Percentiles rank a stretch among this genome's conserved stretches.
phyloP scores from a whole-genome alignment of 345 rosid species.

The Barbarea vulgaris region DNA sequence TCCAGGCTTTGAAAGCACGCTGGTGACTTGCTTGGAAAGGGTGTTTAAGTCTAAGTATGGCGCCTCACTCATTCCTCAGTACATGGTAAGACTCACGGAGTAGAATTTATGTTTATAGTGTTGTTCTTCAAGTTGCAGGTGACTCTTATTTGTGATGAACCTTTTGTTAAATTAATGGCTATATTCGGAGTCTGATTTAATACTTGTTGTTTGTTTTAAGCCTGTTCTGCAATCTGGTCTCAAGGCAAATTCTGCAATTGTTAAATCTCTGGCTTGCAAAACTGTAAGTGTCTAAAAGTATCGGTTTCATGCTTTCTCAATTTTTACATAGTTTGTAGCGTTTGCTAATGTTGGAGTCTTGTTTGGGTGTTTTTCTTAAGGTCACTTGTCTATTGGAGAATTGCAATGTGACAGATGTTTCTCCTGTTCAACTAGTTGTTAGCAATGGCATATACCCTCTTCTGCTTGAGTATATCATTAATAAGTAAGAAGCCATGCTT shows the following conservation, averaged over 20 bases:
- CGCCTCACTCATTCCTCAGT: conserved; percentile 72
- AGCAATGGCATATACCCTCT: conserved; percentile 69
- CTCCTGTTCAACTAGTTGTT: conserved; percentile 55
- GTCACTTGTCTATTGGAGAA: conserved; percentile 66
- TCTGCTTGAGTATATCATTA: conserved; percentile 64
- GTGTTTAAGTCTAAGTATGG: conserved; percentile 74
- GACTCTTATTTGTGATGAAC: not conserved
- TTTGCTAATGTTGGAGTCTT: conserved; percentile 21
- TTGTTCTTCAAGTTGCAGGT: not conserved
- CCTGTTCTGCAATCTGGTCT: conserved; percentile 74
- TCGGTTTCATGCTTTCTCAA: not conserved
- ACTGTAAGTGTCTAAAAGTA: conserved; percentile 53
- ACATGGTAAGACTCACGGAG: conserved; percentile 56
- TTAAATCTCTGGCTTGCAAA: conserved; percentile 76
- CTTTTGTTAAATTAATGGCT: not conserved
- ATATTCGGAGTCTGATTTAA: conserved; percentile 9
- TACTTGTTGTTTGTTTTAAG: conserved; percentile 44
- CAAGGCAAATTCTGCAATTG: conserved; percentile 58
- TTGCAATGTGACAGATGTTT: conserved; percentile 43
- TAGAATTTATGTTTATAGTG: not conserved
- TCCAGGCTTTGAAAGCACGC: conserved; percentile 56
- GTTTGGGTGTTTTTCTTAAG: conserved; percentile 39
- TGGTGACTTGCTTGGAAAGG: conserved; percentile 73
- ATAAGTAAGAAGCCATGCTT: conserved; percentile 54
- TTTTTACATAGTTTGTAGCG: not conserved